Conservation (phyloP, 306 rosid genomes). For the Cucurbita ficifolia region DNA sequence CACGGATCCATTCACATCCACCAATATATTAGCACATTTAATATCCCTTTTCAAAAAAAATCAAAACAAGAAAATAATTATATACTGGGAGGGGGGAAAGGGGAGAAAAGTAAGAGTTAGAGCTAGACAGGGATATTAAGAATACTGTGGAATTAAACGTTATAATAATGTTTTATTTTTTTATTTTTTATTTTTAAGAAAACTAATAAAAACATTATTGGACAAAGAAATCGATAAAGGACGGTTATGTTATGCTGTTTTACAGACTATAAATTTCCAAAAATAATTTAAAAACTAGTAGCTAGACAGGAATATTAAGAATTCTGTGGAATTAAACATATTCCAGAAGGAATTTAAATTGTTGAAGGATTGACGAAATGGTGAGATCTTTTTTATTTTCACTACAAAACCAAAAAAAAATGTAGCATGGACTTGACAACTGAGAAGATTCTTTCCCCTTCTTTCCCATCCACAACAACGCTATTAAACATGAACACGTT, state of each 20-base stretch:
- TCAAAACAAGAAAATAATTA: neutral
- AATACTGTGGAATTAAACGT: too few species aligned
- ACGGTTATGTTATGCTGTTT: neutral
- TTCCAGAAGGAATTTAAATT: neutral
- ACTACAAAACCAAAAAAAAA: neutral
- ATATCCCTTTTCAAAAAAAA: slow-evolving; percentile 49
- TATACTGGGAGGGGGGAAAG: neutral
- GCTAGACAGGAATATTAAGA: neutral
- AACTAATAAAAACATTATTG: neutral
- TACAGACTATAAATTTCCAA: neutral
- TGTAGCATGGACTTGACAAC: neutral
- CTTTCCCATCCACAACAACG: neutral
- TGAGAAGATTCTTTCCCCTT: neutral
- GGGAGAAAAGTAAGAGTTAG: neutral
- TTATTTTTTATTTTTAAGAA: too few species aligned
- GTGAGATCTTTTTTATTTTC: neutral
- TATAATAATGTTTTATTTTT: too few species aligned
- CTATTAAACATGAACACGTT: neutral
- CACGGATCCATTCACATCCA: slow-evolving; percentile 80
- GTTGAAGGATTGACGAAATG: neutral
- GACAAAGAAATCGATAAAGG: neutral
- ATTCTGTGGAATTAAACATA: neutral
- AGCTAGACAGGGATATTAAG: too few species aligned
- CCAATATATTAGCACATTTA: slow-evolving; percentile 92
- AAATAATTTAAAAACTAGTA: neutral